phyloP scores from a whole-genome alignment of 371 early-diverging fungal species.

The Batkoa obscura region DNA sequence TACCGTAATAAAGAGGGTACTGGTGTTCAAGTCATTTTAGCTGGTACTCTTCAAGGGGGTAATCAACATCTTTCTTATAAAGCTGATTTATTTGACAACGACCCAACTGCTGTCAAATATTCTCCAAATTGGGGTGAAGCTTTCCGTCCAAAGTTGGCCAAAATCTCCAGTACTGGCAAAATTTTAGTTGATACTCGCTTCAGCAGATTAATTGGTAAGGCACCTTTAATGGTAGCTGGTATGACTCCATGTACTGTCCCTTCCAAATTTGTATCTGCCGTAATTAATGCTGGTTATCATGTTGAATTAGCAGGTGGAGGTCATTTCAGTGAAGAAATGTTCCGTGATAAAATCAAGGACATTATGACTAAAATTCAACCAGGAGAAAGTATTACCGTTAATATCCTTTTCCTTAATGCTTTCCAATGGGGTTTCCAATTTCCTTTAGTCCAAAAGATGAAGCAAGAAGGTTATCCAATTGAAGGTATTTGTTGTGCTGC shows the following conservation, averaged over 20 bases:
- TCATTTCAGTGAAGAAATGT: slow-evolving; percentile 68
- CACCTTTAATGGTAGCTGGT: slow-evolving; percentile 76
- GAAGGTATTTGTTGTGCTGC: slow-evolving; percentile 80
- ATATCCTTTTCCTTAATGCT: slow-evolving; percentile 82
- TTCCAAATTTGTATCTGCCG: slow-evolving; percentile 59
- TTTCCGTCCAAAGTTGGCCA: slow-evolving; percentile 58
- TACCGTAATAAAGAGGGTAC: slow-evolving; percentile 88
- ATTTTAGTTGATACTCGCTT: slow-evolving; percentile 78
- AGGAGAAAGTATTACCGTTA: slow-evolving; percentile 74
- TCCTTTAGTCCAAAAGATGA: slow-evolving; percentile 70
- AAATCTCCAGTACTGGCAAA: slow-evolving; percentile 33
- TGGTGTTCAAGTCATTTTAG: slow-evolving; percentile 71
- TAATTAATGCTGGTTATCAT: slow-evolving; percentile 86
- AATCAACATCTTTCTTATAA: slow-evolving; percentile 59
- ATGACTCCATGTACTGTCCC: slow-evolving; percentile 76
- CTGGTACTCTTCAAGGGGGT: slow-evolving; percentile 41
- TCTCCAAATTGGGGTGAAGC: slow-evolving; percentile 79
- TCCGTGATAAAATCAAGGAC: slow-evolving; percentile 57
- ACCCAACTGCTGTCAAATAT: slow-evolving; percentile 51
- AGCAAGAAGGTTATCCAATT: slow-evolving; percentile 80
- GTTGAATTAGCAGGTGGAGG: slow-evolving; percentile 90
- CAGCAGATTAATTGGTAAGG: slow-evolving; percentile 69
- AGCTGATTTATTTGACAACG: slow-evolving; percentile 61
- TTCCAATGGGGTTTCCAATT: slow-evolving; percentile 93
- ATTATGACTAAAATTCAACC: slow-evolving; percentile 55